Conservation (phyloP, 768 basidiomycete genomes). For the Serendipita sp. region DNA sequence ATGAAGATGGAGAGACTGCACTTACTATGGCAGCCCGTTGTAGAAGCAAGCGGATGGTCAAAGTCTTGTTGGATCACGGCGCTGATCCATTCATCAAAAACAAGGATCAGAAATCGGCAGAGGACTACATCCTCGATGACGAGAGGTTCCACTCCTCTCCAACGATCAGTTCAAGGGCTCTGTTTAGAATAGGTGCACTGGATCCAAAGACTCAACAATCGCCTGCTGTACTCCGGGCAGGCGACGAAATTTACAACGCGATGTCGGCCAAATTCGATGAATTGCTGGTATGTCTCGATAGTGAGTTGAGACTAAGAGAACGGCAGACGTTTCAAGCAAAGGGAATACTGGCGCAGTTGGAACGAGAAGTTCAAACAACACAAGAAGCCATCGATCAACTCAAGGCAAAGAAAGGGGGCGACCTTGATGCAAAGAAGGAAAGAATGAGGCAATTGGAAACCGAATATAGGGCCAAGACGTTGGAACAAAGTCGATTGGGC, state of each 20-base stretch:
- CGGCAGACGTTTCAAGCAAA: neutral
- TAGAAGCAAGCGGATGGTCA: constrained; percentile 86
- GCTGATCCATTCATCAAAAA: constrained; percentile 92
- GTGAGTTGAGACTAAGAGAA: neutral
- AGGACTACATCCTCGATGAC: constrained; percentile 97
- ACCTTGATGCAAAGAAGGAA: neutral
- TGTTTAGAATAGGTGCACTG: constrained; percentile 3
- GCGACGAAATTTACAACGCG: neutral
- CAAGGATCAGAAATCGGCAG: constrained; percentile 87
- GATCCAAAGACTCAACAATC: neutral
- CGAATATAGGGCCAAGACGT: neutral
- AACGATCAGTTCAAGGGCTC: constrained; percentile 46
- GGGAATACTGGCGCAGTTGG: constrained; percentile 1
- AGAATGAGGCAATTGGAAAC: neutral
- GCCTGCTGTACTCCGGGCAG: neutral
- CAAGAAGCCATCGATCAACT: neutral
- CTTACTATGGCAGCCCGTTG: constrained; percentile 93
- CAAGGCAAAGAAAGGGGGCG: neutral
- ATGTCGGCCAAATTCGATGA: neutral
- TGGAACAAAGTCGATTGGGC: neutral
- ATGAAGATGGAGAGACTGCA: constrained; percentile 96
- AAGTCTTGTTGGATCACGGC: constrained; percentile 87
- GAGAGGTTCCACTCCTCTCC: constrained; percentile 92
- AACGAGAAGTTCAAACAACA: constrained; percentile 1
- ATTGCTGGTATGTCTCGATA: neutral